phyloP scores from a whole-genome alignment of 164 flowering plant species.

The Taxillus chinensis region DNA sequence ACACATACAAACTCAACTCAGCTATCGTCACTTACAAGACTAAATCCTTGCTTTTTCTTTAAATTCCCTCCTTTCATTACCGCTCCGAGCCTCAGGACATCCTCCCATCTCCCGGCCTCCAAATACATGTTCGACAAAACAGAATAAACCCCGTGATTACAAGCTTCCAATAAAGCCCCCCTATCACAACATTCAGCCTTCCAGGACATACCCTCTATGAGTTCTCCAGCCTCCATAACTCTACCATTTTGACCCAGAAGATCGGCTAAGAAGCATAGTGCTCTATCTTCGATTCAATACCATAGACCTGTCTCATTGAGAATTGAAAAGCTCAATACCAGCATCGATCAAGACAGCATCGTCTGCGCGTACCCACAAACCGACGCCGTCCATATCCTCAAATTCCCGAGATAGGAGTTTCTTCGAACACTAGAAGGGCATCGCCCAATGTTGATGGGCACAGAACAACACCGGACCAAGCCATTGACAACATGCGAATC shows the following conservation, averaged over 20 bases:
- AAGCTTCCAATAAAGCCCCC: conserved; percentile 44
- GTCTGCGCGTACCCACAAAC: conserved; percentile 53
- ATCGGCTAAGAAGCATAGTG: conserved; percentile 63
- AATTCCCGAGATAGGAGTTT: conserved; percentile 27
- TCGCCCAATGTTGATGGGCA: conserved; percentile 13
- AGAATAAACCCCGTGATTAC: conserved; percentile 37
- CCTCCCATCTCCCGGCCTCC: conserved; percentile 34
- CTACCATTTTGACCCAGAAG: conserved; percentile 45
- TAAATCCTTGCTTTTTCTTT: conserved; percentile 37
- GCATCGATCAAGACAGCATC: conserved; percentile 45
- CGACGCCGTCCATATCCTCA: conserved; percentile 53
- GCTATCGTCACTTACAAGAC: conserved; percentile 20
- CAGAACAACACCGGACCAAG: conserved; percentile 33
- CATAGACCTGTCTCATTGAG: conserved; percentile 35
- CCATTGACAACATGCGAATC: conserved; percentile 55
- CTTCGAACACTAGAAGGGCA: conserved; percentile 47
- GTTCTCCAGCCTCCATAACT: conserved; percentile 46
- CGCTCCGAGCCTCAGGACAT: conserved; percentile 29
- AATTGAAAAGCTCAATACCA: conserved; percentile 36
- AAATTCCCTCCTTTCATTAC: conserved; percentile 29
- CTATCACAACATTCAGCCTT: conserved; percentile 52
- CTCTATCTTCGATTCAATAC: conserved; percentile 46
- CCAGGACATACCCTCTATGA: conserved; percentile 46
- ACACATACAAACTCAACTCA: no score
- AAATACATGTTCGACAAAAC: conserved; percentile 45